phyloP scores from a whole-genome alignment of 768 basidiomycete genomes.

The Kwoniella dejecticola region DNA sequence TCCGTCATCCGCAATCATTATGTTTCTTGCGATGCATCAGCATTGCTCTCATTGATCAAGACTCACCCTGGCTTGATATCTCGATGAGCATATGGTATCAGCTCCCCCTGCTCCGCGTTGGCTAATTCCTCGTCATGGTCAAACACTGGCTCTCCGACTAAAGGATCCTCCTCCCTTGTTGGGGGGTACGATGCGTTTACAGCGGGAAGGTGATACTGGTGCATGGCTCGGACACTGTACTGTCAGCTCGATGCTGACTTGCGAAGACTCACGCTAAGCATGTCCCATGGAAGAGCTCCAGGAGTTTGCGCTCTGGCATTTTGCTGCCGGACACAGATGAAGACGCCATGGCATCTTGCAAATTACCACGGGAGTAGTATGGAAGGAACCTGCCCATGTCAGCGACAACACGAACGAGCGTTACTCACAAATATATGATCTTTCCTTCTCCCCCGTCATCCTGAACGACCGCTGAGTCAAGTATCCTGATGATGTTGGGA shows the following conservation, averaged over 20 bases:
- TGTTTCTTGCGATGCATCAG: slow-evolving; percentile 69
- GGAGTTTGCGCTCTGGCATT: slow-evolving; percentile 84
- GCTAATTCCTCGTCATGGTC: slow-evolving; percentile 76
- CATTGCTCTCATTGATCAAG: neutral
- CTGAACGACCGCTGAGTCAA: slow-evolving; percentile 92
- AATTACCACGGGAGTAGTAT: slow-evolving; percentile 67
- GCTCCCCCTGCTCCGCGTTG: slow-evolving; percentile 58
- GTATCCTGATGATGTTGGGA: slow-evolving; percentile 92
- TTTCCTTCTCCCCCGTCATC: slow-evolving; percentile 91
- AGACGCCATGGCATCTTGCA: slow-evolving; percentile 90
- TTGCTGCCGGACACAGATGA: slow-evolving; percentile 78
- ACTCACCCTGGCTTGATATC: slow-evolving; percentile 94
- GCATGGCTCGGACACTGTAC: slow-evolving; percentile 82
- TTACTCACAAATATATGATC: slow-evolving; percentile 74
- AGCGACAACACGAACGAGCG: slow-evolving; percentile 7
- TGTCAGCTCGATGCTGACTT: neutral
- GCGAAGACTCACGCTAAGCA: slow-evolving; percentile 67
- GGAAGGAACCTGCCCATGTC: slow-evolving; percentile 72
- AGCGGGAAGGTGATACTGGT: slow-evolving; percentile 71
- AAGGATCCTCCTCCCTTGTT: slow-evolving; percentile 64
- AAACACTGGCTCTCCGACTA: slow-evolving; percentile 70
- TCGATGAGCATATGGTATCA: slow-evolving; percentile 90
- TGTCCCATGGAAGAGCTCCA: slow-evolving; percentile 87
- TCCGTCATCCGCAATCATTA: slow-evolving; percentile 95
- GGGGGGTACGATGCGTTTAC: slow-evolving; percentile 43